phyloP scores from a whole-genome alignment of 2,329 filamentous ascomycete genomes.

The Epichloe sylvatica region DNA sequence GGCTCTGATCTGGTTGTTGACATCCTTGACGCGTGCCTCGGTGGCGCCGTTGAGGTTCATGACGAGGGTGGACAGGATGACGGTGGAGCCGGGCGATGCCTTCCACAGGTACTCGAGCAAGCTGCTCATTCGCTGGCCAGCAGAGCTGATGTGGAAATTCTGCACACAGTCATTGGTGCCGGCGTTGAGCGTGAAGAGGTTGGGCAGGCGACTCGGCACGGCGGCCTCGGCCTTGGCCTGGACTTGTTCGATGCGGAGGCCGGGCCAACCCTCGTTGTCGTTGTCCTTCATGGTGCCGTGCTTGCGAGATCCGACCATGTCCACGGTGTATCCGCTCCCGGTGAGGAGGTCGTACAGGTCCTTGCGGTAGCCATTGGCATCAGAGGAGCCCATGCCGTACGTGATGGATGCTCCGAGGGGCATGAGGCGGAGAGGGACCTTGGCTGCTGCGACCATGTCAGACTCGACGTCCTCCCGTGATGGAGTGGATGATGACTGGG shows the following conservation, averaged over 20 bases:
- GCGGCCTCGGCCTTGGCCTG: conserved; percentile 18
- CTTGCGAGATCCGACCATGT: conserved; percentile 17
- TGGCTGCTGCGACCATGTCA: conserved; percentile 3
- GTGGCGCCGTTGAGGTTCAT: conserved; percentile 17
- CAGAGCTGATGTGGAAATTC: conserved; percentile 15
- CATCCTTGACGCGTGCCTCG: conserved; percentile 14
- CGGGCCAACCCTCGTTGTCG: conserved; percentile 31
- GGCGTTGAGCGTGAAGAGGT: conserved; percentile 27
- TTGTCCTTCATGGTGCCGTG: conserved; percentile 26
- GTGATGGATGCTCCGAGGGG: conserved; percentile 31
- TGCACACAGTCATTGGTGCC: conserved; percentile 31
- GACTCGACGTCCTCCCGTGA: not conserved
- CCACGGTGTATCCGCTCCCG: conserved; percentile 19
- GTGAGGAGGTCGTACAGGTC: conserved; percentile 18
- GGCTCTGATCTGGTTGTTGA: conserved; percentile 21
- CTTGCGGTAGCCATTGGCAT: conserved; percentile 27
- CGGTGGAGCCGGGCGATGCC: conserved; percentile 17
- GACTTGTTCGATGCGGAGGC: conserved; percentile 26
- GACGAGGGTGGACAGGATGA: conserved; percentile 27
- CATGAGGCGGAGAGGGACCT: conserved; percentile 26
- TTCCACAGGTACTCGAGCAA: conserved; percentile 22
- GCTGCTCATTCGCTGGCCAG: conserved; percentile 19
- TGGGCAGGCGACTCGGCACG: conserved; percentile 21
- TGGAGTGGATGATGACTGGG: not conserved
- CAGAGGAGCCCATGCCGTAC: conserved; percentile 21